These are phyloP conservation scores for Hibiscus mutabilis DNA, from an alignment of 345 rosid genomes.

Conservation along the genomic window DNA sequence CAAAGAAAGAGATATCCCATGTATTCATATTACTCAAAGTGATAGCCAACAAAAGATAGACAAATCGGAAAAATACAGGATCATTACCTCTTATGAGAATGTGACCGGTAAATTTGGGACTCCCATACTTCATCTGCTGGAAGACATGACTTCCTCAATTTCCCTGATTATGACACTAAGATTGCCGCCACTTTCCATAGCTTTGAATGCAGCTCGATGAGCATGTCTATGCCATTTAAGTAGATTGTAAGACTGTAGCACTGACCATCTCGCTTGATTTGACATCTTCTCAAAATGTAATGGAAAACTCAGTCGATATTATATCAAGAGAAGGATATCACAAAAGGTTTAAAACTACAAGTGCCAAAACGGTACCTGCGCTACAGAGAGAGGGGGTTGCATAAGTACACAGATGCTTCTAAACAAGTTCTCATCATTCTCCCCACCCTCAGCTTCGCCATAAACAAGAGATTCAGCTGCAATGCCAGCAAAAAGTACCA, in stretches of 20 bases:
- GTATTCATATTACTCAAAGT: not conserved
- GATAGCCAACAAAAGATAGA: not conserved
- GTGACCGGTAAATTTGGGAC: not conserved
- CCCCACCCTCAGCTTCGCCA: constrained; percentile 95
- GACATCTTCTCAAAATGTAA: constrained; percentile 59
- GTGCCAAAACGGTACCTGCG: constrained; percentile 43
- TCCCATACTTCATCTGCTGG: constrained; percentile 21
- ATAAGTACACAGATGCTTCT: constrained; percentile 77
- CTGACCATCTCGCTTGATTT: constrained; percentile 96
- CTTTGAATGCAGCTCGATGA: constrained; percentile 71
- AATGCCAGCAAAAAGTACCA: constrained; percentile 95
- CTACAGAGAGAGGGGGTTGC: constrained; percentile 72
- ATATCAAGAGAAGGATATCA: not conserved
- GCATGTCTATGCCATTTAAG: constrained; percentile 81
- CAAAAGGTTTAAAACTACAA: not conserved
- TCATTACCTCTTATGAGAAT: not conserved
- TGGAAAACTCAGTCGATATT: not conserved
- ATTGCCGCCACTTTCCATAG: constrained; percentile 74
- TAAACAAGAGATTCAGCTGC: constrained; percentile 94
- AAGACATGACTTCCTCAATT: constrained; percentile 74
- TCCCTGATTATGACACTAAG: constrained; percentile 66
- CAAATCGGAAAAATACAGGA: not conserved
- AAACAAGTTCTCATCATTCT: constrained; percentile 89
- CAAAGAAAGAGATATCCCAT: not conserved
- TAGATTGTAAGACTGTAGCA: constrained; percentile 78